Evolutionary conservation across 306 rosid genomes (phyloP), one percentile per base, ranked within the genome.

Genomic region (Pueraria montana): DNA sequence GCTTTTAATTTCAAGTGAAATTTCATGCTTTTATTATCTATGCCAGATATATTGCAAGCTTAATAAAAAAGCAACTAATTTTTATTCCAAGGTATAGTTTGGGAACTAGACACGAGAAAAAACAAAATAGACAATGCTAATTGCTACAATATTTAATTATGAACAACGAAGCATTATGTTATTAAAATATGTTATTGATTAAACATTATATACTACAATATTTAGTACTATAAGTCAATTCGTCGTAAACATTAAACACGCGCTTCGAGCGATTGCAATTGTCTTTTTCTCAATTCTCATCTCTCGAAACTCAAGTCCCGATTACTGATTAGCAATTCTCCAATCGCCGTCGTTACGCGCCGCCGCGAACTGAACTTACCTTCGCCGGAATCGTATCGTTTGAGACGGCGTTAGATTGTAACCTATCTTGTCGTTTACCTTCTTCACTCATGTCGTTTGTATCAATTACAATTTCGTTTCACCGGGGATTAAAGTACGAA

Each of bases 281-380:
- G 18, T 27, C 4, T 1, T 40, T 40, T 43, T 4, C 32, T 24
- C 46, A 10, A 65, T n/a, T 46, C 34, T 67, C 48, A 7, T 9
- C 61, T 16, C 32, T 63, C 45, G 69, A 30, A 59, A 43, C 11
- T 46, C 61, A 3, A 59, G 27, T 17, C 11, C 1, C 2, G 40
- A 52, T 48, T 12, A 6, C 52, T 12, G 61, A 82, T 75, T 58
- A 1, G n/a, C 5, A 12, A 69, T 48, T 77, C 83, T 59, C 80
- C 81, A 12, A 65, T 84, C 80, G 6, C 72, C 58, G 17, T 53
- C 70, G 50, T 62, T 53, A 23, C 59, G 63, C 63, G 50, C 49
- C 45, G 67, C 64, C 32, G 80, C 32, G 34, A 79, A 42, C 45
- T 18, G 32, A 64, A 24, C 72, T 43, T 14, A 6, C 27, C 69